phyloP scores from a whole-genome alignment of 2,329 filamentous ascomycete genomes.

The Bipolaris gigantea region DNA sequence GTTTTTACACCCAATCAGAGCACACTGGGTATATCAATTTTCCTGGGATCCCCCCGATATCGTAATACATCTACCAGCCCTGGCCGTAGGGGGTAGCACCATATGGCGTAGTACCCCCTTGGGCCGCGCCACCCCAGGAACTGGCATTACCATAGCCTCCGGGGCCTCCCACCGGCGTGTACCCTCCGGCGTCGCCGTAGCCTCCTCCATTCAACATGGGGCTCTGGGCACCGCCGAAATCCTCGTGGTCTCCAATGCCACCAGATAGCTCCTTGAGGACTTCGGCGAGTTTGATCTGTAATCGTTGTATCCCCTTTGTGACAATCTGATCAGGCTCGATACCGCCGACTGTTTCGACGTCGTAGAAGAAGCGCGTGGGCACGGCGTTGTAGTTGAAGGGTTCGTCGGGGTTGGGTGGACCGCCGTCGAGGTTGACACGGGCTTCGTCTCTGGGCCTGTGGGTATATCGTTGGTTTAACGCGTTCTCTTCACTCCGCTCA shows the following conservation, averaged over 20 bases:
- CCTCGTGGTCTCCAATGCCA: constrained; percentile 55
- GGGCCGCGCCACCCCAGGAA: constrained; percentile 61
- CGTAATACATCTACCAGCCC: constrained; percentile 19
- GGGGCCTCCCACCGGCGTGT: constrained; percentile 62
- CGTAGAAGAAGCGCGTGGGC: constrained; percentile 85
- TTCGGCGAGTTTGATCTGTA: constrained; percentile 86
- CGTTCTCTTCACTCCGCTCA: not conserved
- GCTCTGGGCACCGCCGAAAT: constrained; percentile 66
- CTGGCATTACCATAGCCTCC: constrained; percentile 55
- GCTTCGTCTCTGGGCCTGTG: constrained; percentile 79
- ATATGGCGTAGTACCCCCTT: constrained; percentile 56
- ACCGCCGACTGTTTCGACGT: constrained; percentile 85
- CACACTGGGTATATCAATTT: not conserved
- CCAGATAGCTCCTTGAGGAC: constrained; percentile 69
- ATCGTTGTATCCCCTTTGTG: constrained; percentile 80
- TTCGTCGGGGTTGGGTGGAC: constrained; percentile 76
- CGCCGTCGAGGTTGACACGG: constrained; percentile 74
- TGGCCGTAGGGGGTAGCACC: constrained; percentile 64
- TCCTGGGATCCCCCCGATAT: too few species aligned
- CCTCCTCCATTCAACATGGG: constrained; percentile 57
- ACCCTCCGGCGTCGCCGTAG: constrained; percentile 62
- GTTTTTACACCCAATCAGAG: constrained; percentile 17
- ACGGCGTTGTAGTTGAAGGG: constrained; percentile 88
- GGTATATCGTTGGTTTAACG: not conserved
- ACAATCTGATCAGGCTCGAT: constrained; percentile 89